phyloP scores from a whole-genome alignment of 2,329 filamentous ascomycete species.

The Aureobasidium sp. region DNA sequence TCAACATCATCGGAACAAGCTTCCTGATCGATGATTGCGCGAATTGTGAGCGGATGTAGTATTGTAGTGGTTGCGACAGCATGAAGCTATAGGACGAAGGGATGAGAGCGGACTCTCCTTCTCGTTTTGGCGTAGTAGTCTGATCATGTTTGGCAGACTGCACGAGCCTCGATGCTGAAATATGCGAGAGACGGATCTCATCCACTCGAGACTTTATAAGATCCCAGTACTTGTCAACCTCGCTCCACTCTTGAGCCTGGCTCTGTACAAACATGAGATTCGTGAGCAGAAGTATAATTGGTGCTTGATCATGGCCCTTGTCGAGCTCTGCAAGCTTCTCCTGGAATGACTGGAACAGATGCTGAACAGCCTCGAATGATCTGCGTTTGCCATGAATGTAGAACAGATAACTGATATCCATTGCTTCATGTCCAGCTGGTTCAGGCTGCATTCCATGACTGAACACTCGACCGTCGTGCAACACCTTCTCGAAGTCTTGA shows the following conservation, averaged over 20 bases:
- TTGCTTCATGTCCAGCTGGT: background rate
- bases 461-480: background rate
- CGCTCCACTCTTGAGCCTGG: slow-evolving; percentile 61
- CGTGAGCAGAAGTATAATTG: slow-evolving; percentile 64
- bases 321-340: slow-evolving; percentile 37
- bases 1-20: slow-evolving; percentile 34
- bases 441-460: slow-evolving; percentile 7
- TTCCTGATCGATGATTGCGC: slow-evolving; percentile 51
- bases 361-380: slow-evolving; percentile 54
- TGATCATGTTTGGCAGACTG: background rate
- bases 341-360: slow-evolving; percentile 63
- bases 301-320: slow-evolving; percentile 34
- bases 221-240: slow-evolving; percentile 74
- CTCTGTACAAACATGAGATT: slow-evolving; percentile 75
- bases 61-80: slow-evolving; percentile 53
- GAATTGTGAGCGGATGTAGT: slow-evolving; percentile 60
- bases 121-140: background rate
- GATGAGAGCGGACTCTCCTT: background rate
- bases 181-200: slow-evolving; percentile 28
- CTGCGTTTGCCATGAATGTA: slow-evolving; percentile 57
- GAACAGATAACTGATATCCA: slow-evolving; percentile 53
- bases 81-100: slow-evolving; percentile 50
- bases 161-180: background rate
- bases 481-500: slow-evolving; percentile 29
- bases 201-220: slow-evolving; percentile 62